Conservation (phyloP, 2,329 filamentous ascomycete genomes). For the Diaporthe australafricana region DNA sequence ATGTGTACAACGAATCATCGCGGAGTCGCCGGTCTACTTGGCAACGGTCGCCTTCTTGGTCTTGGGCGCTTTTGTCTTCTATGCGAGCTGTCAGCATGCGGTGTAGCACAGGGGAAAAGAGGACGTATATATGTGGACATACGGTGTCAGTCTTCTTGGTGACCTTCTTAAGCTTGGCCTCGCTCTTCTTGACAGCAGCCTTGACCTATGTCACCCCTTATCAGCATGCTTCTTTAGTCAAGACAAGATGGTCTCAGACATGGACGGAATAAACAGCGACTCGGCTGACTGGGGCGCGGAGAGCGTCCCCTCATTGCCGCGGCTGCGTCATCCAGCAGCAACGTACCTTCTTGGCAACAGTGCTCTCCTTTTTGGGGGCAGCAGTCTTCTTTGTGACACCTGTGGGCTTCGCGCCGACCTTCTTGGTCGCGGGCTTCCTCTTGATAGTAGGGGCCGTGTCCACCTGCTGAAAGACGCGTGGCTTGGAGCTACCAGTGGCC, state of each 20-base stretch:
- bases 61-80: slow-evolving; percentile 48
- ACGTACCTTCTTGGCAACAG: slow-evolving; percentile 47
- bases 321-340: background rate
- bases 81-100: background rate
- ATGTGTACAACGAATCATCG: background rate
- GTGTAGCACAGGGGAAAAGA: background rate
- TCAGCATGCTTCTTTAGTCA: background rate
- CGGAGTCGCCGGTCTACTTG: slow-evolving; percentile 36
- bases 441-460: slow-evolving; percentile 60
- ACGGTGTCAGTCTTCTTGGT: slow-evolving; percentile 40
- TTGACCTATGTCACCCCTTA: slow-evolving; percentile 43
- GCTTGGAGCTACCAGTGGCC: slow-evolving; percentile 63
- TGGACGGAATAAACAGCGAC: background rate
- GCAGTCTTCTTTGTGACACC: slow-evolving; percentile 53
- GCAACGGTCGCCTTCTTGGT: slow-evolving; percentile 44
- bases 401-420: slow-evolving; percentile 45
- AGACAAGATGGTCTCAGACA: background rate
- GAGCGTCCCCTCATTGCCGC: background rate
- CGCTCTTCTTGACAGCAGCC: slow-evolving; percentile 44
- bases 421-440: slow-evolving; percentile 48
- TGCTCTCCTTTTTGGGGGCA: slow-evolving; percentile 50
- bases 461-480: slow-evolving; percentile 62
- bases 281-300: background rate
- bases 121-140: background rate
- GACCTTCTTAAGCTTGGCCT: slow-evolving; percentile 43